These are phyloP conservation scores for Penicillium antarcticum DNA, from an alignment of 495 filamentous ascomycete species.

Conservation along the genomic window DNA sequence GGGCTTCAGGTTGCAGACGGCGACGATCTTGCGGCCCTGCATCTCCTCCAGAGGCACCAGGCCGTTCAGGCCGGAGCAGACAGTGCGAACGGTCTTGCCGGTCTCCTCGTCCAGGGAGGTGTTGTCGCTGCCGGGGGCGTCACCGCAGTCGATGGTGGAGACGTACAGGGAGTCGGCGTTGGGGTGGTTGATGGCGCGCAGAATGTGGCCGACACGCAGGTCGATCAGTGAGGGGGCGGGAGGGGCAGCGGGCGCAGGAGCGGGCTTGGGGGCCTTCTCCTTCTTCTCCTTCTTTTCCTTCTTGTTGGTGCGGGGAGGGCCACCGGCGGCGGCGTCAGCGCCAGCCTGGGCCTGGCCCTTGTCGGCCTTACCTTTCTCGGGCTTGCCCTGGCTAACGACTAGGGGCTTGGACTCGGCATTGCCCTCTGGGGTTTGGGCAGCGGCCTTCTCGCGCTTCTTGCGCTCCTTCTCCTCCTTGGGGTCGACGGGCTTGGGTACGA, in stretches of 20 bases:
- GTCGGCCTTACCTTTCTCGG: conserved; percentile 51
- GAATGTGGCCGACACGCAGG: conserved; percentile 92
- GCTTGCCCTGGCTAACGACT: conserved; percentile 41
- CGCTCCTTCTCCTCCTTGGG: conserved; percentile 87
- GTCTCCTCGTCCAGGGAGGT: conserved; percentile 73
- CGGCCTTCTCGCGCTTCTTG: conserved; percentile 81
- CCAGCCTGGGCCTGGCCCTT: conserved; percentile 28
- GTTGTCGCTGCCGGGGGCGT: conserved; percentile 79
- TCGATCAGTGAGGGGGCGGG: conserved; percentile 86
- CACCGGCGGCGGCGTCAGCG: conserved; percentile 39
- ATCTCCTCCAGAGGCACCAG: conserved; percentile 90
- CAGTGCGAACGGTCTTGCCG: conserved; percentile 84
- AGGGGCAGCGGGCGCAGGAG: conserved; percentile 62
- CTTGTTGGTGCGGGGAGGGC: conserved; percentile 37
- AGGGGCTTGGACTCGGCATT: conserved; percentile 38
- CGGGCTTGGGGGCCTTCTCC: conserved; percentile 64
- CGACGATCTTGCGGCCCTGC: conserved; percentile 91
- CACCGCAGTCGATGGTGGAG: conserved; percentile 94
- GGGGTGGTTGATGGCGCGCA: conserved; percentile 90
- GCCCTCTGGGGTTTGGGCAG: conserved; percentile 42
- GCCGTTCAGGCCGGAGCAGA: conserved; percentile 94
- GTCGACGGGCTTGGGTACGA: conserved; percentile 76
- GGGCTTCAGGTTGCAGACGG: conserved; percentile 96
- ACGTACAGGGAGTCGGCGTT: conserved; percentile 96
- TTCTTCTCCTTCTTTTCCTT: conserved; percentile 85